These are phyloP conservation scores for Dryas drummondii DNA, from an alignment of 306 rosid species.

Conservation along the genomic window DNA sequence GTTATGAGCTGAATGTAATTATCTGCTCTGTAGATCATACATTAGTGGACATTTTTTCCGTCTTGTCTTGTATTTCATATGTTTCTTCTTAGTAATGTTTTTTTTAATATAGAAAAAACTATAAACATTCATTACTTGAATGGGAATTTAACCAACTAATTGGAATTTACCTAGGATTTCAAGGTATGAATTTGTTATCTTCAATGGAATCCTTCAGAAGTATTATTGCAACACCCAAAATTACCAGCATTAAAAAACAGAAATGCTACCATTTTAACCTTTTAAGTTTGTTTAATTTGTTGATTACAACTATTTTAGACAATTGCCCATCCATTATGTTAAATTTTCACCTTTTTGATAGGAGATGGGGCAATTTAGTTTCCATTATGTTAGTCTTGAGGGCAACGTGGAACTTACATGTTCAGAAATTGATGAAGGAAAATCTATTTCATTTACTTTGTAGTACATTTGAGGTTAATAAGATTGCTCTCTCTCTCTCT, in stretches of 20 bases:
- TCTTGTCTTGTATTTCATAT: slow-evolving; percentile 2
- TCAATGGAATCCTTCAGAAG: background rate
- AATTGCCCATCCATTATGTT: background rate
- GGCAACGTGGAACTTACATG: background rate
- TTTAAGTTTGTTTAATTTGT: background rate
- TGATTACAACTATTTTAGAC: background rate
- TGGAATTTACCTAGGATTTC: background rate
- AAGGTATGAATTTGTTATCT: background rate
- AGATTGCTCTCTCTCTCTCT: background rate
- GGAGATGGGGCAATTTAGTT: background rate
- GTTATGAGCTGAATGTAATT: background rate
- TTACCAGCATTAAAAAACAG: background rate
- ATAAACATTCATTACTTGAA: background rate
- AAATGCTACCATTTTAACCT: background rate
- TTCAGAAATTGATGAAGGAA: background rate
- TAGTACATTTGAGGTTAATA: slow-evolving; percentile 14
- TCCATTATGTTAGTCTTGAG: background rate
- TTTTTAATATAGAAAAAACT: background rate
- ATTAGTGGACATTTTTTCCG: background rate
- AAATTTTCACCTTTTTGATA: background rate
- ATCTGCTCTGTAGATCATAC: background rate
- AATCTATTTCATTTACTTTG: background rate
- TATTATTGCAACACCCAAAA: background rate
- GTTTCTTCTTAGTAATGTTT: background rate
- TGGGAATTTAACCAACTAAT: background rate